Conservation (phyloP, 345 rosid species). For the Microthlaspi erraticum region DNA sequence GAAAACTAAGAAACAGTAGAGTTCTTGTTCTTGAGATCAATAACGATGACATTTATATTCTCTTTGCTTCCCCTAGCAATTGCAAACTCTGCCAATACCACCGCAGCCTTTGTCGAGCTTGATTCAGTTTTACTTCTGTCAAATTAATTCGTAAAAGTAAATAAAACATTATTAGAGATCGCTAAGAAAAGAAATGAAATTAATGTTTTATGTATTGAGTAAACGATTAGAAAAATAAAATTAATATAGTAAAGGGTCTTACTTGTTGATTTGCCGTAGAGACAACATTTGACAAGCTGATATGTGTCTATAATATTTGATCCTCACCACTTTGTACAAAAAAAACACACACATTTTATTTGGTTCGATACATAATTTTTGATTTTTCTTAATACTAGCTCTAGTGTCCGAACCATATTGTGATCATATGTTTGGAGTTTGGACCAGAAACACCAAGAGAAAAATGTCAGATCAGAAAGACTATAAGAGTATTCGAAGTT, state of each 20-base stretch:
- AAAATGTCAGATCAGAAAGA: too few relatives aligned
- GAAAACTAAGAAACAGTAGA: not conserved
- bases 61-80: conserved; percentile 64
- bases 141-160: not conserved
- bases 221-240: not conserved
- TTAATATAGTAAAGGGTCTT: not conserved
- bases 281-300: conserved; percentile 60
- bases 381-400: too few relatives aligned
- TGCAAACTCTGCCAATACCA: conserved; percentile 57
- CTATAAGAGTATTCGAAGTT: too few relatives aligned
- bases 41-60: conserved; percentile 61
- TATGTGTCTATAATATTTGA: conserved; percentile 50
- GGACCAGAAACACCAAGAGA: too few relatives aligned
- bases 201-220: too few relatives aligned
- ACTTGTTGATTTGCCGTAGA: conserved; percentile 44
- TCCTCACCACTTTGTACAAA: conserved; percentile 34
- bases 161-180: not conserved
- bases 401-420: too few relatives aligned
- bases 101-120: conserved; percentile 54
- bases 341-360: not conserved
- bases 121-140: conserved; percentile 29
- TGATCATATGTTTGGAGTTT: too few relatives aligned
- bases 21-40: conserved; percentile 51
- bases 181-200: too few relatives aligned
- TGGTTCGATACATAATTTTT: not conserved